Evolutionary conservation across 495 filamentous ascomycete genomes (phyloP).

Genomic region (Aspergillus sparsus): DNA sequence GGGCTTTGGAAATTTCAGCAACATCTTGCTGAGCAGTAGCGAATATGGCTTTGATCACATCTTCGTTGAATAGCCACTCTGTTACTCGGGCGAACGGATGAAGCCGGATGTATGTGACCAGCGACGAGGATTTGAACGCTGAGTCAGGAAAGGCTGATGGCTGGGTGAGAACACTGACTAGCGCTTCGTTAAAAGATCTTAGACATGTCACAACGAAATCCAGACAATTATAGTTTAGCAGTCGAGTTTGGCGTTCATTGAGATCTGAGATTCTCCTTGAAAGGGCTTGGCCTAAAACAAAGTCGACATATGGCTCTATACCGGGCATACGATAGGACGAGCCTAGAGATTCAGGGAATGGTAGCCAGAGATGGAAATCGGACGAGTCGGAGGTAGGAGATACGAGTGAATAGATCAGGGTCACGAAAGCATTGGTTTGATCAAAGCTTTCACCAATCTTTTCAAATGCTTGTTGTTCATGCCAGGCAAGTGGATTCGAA

Average conservation of each 20-base stretch:
- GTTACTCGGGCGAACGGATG: constrained; percentile 92
- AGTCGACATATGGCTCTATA: constrained; percentile 91
- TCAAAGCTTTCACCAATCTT: constrained; percentile 70
- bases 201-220: constrained; percentile 75
- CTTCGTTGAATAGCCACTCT: constrained; percentile 97
- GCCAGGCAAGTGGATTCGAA: constrained; percentile 41
- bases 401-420: constrained; percentile 68
- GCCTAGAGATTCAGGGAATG: constrained; percentile 90
- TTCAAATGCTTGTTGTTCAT: constrained; percentile 57
- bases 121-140: constrained; percentile 66
- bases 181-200: constrained; percentile 84
- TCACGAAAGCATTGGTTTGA: constrained; percentile 77
- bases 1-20: constrained; percentile 62
- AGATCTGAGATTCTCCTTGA: constrained; percentile 59
- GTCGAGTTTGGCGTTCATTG: constrained; percentile 58
- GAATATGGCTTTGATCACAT: constrained; percentile 77
- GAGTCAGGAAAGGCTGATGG: constrained; percentile 71
- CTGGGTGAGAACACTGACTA: constrained; percentile 78
- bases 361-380: constrained; percentile 62
- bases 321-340: constrained; percentile 75
- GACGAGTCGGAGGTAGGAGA: constrained; percentile 53
- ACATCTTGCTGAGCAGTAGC: constrained; percentile 71
- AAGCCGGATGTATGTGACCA: constrained; percentile 75
- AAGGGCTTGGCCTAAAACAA: constrained; percentile 74
- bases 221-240: constrained; percentile 75